These are phyloP conservation scores for Neurospora sp. DNA, from an alignment of 495 filamentous ascomycete species.

Conservation along the genomic window DNA sequence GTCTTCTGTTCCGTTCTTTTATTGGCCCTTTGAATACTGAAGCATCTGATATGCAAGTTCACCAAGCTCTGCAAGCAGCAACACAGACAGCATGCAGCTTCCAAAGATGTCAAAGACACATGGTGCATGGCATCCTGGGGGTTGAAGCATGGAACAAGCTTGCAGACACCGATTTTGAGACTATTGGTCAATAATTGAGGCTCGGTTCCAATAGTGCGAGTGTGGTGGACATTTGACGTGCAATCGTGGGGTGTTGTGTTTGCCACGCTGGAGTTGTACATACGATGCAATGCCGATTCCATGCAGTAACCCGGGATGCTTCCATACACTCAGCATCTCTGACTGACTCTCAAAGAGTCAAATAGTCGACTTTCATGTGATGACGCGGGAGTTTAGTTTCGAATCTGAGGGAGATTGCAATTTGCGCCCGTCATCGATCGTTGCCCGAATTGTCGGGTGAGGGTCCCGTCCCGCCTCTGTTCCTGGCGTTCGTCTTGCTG, in stretches of 20 bases:
- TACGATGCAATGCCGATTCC: not conserved
- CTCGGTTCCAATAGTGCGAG: not conserved
- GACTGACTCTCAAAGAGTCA: not conserved
- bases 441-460: not conserved
- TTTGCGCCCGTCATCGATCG: not conserved
- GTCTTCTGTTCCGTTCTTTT: too few relatives aligned
- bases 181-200: not conserved
- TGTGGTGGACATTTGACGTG: not conserved
- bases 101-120: not conserved
- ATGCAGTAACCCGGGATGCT: not conserved
- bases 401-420: not conserved
- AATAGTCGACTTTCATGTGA: not conserved
- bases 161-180: not conserved
- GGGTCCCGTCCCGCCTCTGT: not conserved
- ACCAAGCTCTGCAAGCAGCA: not conserved
- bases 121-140: not conserved
- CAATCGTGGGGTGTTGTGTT: not conserved
- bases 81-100: not conserved
- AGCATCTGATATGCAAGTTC: not conserved
- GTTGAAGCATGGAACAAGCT: not conserved
- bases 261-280: not conserved
- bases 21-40: too few relatives aligned
- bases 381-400: not conserved
- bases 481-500: not conserved
- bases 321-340: not conserved